phyloP scores from a whole-genome alignment of 768 basidiomycete species.

The Lactifluus volemus region DNA sequence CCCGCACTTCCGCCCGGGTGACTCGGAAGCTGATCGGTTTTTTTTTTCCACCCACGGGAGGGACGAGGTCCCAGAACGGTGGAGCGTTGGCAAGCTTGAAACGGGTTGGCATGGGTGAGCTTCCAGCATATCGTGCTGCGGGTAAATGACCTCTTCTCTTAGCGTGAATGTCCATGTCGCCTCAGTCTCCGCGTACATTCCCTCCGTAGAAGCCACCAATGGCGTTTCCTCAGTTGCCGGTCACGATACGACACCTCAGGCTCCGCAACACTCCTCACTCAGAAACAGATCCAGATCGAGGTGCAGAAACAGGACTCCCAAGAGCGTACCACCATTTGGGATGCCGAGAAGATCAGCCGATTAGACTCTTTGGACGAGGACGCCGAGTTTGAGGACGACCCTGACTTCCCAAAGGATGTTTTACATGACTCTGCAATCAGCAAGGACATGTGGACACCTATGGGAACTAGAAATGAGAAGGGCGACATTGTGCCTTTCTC shows the following conservation, averaged over 20 bases:
- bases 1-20: conserved; percentile 65
- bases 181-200: conserved; percentile 67
- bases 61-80: conserved; percentile 67
- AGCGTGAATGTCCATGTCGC: conserved; percentile 66
- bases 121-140: not conserved
- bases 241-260: conserved; percentile 25
- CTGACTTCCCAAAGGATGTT: conserved; percentile 31
- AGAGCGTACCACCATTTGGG: conserved; percentile 58
- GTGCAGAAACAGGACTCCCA: conserved; percentile 55
- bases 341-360: conserved; percentile 34
- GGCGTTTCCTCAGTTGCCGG: conserved; percentile 36
- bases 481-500: conserved; percentile 44
- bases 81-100: conserved; percentile 54
- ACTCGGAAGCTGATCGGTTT: conserved; percentile 65
- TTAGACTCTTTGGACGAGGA: conserved; percentile 36
- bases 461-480: conserved; percentile 49
- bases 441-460: conserved; percentile 30
- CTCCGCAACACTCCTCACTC: conserved; percentile 26
- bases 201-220: conserved; percentile 49
- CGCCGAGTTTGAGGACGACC: conserved; percentile 53
- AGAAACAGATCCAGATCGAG: conserved; percentile 47
- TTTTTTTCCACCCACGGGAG: conserved; percentile 72
- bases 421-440: conserved; percentile 3
- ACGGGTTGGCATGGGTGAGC: conserved; percentile 69
- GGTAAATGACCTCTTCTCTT: not conserved